Evolutionary conservation across 768 basidiomycete species (phyloP), one percentile per base, ranked within the genome.

Genomic region (Lactarius psammicola): DNA sequence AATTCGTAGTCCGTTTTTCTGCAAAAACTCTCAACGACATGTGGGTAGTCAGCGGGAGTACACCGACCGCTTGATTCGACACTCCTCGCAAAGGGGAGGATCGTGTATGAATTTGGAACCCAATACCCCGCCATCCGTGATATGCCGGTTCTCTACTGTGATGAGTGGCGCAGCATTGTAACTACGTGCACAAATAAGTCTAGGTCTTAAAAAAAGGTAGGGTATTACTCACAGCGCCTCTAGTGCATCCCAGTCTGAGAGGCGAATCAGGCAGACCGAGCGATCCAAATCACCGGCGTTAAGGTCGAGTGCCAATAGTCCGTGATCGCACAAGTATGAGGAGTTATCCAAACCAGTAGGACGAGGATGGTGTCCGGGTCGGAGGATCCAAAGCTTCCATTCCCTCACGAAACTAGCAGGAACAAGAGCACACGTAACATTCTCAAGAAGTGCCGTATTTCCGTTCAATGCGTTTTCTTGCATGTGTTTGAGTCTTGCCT

Each of bases 321-420:
- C 78, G 74, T 94, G 93, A 64, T 83, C 77, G 75, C 93, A 94
- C 57, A 92, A 70, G 71, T 90, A 87, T 10, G 73, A 71, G 15
- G 79, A 76, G 69, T 87, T 92, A 73, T 91, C 85, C 40, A 93
- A 72, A 6, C 59, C 64, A n/a, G 81, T 80, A 0, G 92, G 92
- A 34, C 90, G 84, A 34, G 77, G 68, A 58, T 77, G 72, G 64
- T 84, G 83, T 8, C 79, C 75, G 18, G 88, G 88, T 60, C 81
- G 81, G 60, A 77, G 77, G 8, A 87, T 72, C 93, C 93, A 94
- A 63, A 81, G 79, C 62, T 80, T 80, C 93, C 93, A 95, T 44
- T 77, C 71, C 30, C 81, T 85, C 57, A 88, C 75, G 72, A 93
- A 95, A 2, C 78, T 78, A 34, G 82, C 76, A 9, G 88, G 82